A percentile compares a stretch with the other conserved stretches of the same genome.
These are phyloP conservation scores for Sporothrix pseudoabietina DNA, from an alignment of 2,329 filamentous ascomycete genomes.

Conservation along the genomic window DNA sequence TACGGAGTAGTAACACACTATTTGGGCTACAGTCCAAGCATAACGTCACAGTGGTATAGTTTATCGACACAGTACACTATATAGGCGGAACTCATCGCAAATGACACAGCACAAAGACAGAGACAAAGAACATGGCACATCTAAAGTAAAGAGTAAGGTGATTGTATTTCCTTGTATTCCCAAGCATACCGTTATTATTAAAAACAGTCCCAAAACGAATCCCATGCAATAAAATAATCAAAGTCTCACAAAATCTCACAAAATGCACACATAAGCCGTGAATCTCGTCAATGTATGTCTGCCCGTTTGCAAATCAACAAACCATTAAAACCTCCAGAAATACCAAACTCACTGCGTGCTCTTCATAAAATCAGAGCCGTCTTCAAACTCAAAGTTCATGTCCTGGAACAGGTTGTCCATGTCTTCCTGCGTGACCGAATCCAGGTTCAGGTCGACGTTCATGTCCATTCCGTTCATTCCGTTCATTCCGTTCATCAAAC, in stretches of 20 bases:
- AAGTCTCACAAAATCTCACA: neutral
- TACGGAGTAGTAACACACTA: neutral
- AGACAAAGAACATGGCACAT: neutral
- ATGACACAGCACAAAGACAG: neutral
- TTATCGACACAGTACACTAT: neutral
- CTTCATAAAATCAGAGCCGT: constrained; percentile 34
- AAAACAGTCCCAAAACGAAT: neutral
- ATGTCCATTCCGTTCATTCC: constrained; percentile 38
- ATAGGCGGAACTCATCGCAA: neutral
- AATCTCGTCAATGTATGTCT: neutral
- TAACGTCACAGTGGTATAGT: neutral
- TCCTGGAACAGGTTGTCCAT: constrained; percentile 48
- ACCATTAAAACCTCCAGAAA: neutral
- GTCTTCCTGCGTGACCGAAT: constrained; percentile 43
- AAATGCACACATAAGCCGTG: neutral
- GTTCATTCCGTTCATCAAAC: too few relatives aligned
- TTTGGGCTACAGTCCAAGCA: neutral
- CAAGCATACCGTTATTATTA: constrained; percentile 6
- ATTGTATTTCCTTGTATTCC: neutral
- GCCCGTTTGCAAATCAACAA: constrained; percentile 1
- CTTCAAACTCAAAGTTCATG: constrained; percentile 48
- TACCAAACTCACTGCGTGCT: neutral
- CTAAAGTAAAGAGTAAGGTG: neutral
- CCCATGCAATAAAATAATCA: neutral
- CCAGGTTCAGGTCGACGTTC: constrained; percentile 41